Conservation (phyloP, 2,329 filamentous ascomycete genomes). For the Chalaropsis thielavioides region DNA sequence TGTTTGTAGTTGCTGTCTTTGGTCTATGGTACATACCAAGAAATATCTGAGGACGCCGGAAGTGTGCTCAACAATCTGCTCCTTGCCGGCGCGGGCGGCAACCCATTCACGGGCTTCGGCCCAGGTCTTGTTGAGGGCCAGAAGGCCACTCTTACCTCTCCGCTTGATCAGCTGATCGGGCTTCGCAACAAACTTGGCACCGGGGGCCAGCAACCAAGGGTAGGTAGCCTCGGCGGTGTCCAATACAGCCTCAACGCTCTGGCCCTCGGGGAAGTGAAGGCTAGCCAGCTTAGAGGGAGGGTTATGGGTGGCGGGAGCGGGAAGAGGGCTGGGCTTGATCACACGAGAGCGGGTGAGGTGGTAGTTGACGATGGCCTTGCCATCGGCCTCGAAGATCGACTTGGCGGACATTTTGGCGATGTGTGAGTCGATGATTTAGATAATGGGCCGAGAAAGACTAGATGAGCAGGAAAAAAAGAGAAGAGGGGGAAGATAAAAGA, state of each 20-base stretch:
- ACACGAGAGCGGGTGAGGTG: slow-evolving; percentile 94
- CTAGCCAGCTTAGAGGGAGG: slow-evolving; percentile 78
- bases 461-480: slow-evolving; percentile 5
- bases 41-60: slow-evolving; percentile 84
- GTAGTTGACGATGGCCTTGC: slow-evolving; percentile 99
- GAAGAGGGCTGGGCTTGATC: slow-evolving; percentile 95
- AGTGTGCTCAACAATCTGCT: slow-evolving; percentile 83
- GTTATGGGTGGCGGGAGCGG: slow-evolving; percentile 75
- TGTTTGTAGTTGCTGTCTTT: not conserved
- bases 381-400: slow-evolving; percentile 95
- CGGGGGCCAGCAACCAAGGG: slow-evolving; percentile 78
- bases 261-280: slow-evolving; percentile 83
- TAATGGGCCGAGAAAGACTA: slow-evolving; percentile 19
- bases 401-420: slow-evolving; percentile 45
- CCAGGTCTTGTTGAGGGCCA: slow-evolving; percentile 96
- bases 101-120: slow-evolving; percentile 87
- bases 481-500: not conserved
- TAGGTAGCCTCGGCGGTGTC: slow-evolving; percentile 93
- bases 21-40: slow-evolving; percentile 37
- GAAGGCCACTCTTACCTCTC: slow-evolving; percentile 93
- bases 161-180: slow-evolving; percentile 99
- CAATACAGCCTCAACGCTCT: slow-evolving; percentile 67
- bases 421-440: slow-evolving; percentile 22
- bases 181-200: slow-evolving; percentile 93
- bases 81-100: slow-evolving; percentile 79